Evolutionary conservation across 345 rosid species (phyloP).

Genomic region (Rubroshorea leprosula): DNA sequence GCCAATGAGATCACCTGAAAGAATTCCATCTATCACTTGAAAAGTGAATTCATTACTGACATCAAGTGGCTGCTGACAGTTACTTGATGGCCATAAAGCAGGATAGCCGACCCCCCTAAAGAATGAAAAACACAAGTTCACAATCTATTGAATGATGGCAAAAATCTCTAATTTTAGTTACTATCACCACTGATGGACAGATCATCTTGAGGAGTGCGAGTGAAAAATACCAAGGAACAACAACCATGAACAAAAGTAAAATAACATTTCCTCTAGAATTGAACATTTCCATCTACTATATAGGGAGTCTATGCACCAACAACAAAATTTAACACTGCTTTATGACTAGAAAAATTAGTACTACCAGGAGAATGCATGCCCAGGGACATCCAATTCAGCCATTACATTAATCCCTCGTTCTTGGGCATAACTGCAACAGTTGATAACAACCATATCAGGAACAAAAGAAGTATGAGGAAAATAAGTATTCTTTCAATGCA

Average conservation of each 20-base stretch:
- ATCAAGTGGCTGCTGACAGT: slow-evolving; percentile 66
- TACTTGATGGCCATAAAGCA: slow-evolving; percentile 65
- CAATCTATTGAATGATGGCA: background rate
- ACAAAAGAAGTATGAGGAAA: background rate
- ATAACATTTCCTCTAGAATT: background rate
- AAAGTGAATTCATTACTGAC: slow-evolving; percentile 66
- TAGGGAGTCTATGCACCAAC: slow-evolving; percentile 8
- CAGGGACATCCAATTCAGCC: slow-evolving; percentile 78
- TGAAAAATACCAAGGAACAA: background rate
- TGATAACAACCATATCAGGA: slow-evolving; percentile 5
- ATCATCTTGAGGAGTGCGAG: background rate
- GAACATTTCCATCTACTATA: slow-evolving; percentile 2
- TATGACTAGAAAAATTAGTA: slow-evolving; percentile 7
- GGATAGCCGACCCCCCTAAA: slow-evolving; percentile 71
- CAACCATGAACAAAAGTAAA: too few relatives aligned
- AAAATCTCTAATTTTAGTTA: too few relatives aligned
- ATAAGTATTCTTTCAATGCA: slow-evolving; percentile 3
- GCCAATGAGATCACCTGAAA: slow-evolving; percentile 41
- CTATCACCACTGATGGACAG: too few relatives aligned
- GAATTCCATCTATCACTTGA: slow-evolving; percentile 67
- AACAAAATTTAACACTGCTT: background rate
- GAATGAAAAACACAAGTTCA: background rate
- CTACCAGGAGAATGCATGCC: slow-evolving; percentile 74
- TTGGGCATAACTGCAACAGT: slow-evolving; percentile 46
- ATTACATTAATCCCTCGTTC: slow-evolving; percentile 55